Conservation (phyloP, 371 early-diverging fungal species). For the Mortierella sp. region DNA sequence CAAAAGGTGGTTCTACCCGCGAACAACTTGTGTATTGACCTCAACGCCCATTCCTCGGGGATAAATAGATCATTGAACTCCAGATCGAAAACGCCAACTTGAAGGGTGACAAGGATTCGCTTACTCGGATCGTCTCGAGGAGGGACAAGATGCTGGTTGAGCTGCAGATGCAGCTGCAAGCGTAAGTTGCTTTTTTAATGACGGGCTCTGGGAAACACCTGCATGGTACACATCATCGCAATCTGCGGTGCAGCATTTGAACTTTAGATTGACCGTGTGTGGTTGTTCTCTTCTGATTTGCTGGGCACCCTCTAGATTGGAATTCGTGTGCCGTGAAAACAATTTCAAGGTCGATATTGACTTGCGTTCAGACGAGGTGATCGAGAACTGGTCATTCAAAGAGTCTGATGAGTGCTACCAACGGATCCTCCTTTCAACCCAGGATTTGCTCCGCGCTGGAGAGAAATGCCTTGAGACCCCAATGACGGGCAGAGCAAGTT, state of each 20-base stretch:
- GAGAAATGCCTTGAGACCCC: conserved; percentile 24
- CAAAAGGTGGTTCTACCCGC: no score
- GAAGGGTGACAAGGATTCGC: conserved; percentile 45
- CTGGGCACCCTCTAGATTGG: conserved; percentile 19
- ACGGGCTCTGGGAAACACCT: background rate
- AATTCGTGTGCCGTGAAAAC: conserved; percentile 47
- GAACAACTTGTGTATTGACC: no score
- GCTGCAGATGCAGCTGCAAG: conserved; percentile 38
- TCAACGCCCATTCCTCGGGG: no score
- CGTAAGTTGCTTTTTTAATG: conserved; percentile 24
- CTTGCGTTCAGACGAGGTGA: conserved; percentile 36
- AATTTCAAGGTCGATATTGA: conserved; percentile 45
- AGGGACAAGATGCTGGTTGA: conserved; percentile 39
- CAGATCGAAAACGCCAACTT: conserved; percentile 50
- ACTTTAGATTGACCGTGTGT: no score
- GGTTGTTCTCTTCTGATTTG: background rate
- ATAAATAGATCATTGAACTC: conserved; percentile 43
- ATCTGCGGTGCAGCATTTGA: no score
- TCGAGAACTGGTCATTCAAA: conserved; percentile 48
- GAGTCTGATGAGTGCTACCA: conserved; percentile 50
- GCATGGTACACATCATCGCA: no score
- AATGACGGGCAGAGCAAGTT: conserved; percentile 10
- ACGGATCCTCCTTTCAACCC: conserved; percentile 37
- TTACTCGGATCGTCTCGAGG: conserved; percentile 16
- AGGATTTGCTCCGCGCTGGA: conserved; percentile 45